Evolutionary conservation across 768 basidiomycete genomes (phyloP).

Genomic region (Rhodotorula sphaerocarpa): DNA sequence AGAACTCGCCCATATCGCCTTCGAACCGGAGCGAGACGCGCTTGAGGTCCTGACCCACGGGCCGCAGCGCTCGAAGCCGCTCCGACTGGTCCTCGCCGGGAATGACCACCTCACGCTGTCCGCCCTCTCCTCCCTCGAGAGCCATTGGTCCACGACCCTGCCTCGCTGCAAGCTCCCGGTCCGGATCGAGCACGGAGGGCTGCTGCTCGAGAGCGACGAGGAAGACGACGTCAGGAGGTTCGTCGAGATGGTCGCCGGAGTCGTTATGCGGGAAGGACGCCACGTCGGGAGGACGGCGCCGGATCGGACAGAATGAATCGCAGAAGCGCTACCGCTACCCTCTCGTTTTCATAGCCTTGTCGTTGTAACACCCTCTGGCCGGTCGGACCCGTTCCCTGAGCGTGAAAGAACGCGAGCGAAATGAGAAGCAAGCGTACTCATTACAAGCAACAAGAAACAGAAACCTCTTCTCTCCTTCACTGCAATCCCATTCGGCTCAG

Average conservation of each 20-base stretch:
- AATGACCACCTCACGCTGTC: neutral
- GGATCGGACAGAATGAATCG: too few species aligned
- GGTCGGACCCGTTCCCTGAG: too few species aligned
- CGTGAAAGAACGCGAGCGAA: neutral
- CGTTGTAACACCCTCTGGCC: too few species aligned
- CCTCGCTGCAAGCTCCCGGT: neutral
- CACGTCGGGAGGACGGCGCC: too few species aligned
- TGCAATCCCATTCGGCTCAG: constrained; percentile 5
- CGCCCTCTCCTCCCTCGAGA: neutral
- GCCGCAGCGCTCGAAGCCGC: too few species aligned
- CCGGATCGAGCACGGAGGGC: neutral
- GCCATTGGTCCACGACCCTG: neutral
- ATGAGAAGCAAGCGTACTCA: neutral
- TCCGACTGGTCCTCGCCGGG: neutral
- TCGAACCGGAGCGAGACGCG: too few species aligned
- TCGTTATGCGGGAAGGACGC: neutral
- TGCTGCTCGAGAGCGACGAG: constrained; percentile 13
- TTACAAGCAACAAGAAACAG: neutral
- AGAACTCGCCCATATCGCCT: neutral
- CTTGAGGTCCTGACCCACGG: too few species aligned
- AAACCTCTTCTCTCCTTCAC: neutral
- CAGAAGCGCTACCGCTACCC: too few species aligned
- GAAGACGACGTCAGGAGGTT: constrained; percentile 19
- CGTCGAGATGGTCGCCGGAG: constrained; percentile 8
- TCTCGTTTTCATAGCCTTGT: too few species aligned